Percentiles rank a stretch among this genome's conserved stretches.
Evolutionary conservation across 2,329 filamentous ascomycete genomes (phyloP).

Genomic region (Trichoderma sp.): DNA sequence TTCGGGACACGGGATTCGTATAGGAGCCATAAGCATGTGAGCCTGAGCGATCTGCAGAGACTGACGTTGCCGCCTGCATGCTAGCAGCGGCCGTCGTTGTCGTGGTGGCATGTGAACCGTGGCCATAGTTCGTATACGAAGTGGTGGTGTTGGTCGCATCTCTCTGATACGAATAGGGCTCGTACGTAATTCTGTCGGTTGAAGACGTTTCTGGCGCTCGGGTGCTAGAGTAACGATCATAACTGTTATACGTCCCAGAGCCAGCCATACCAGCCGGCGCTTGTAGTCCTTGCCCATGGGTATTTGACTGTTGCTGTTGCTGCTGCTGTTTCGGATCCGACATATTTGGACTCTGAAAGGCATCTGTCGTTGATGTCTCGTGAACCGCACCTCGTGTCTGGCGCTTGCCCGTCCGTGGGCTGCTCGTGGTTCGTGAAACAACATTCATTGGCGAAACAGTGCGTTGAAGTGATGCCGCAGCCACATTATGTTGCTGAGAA

Average conservation of each 20-base stretch:
- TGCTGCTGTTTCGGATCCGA: neutral
- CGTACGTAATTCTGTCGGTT: conserved; percentile 30
- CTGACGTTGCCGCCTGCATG: neutral
- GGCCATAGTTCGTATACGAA: conserved; percentile 29
- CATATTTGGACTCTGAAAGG: conserved; percentile 14
- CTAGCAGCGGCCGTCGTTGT: conserved; percentile 24
- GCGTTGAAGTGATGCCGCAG: conserved; percentile 30
- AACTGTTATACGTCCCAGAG: conserved; percentile 26
- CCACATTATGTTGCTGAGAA: conserved; percentile 25
- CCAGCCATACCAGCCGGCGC: neutral
- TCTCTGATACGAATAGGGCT: conserved; percentile 39
- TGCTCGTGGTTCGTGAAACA: conserved; percentile 28
- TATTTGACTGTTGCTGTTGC: neutral
- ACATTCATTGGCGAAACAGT: conserved; percentile 35
- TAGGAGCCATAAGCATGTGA: conserved; percentile 15
- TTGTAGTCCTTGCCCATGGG: neutral
- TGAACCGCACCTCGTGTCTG: conserved; percentile 34
- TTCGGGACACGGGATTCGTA: neutral
- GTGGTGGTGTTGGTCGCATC: conserved; percentile 20
- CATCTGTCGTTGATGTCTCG: conserved; percentile 23
- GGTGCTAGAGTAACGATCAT: conserved; percentile 26
- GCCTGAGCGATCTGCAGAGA: conserved; percentile 11
- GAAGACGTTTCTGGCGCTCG: neutral
- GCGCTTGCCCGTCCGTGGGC: conserved; percentile 38
- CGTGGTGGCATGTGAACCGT: conserved; percentile 32